Base-by-base conservation (phyloP, 768 basidiomycete species). In the Amanita inopinata region DNA sequence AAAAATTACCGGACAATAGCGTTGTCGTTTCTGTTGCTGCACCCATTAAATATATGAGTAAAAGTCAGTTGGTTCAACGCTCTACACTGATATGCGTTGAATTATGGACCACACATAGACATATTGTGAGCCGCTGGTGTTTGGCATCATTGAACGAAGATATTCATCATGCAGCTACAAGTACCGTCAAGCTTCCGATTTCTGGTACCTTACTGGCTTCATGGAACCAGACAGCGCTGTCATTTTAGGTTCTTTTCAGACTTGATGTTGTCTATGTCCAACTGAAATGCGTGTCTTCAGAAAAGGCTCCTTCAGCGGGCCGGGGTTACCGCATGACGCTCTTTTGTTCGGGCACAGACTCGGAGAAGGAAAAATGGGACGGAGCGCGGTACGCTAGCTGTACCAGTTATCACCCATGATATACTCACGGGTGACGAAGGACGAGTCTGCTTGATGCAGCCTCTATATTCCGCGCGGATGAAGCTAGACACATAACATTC, bases 121-220 rank as follows among this genome's bases (percentile, higher is more conserved):
- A 91, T 90, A 53, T 91, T 89, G 87, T 90, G 61, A 65, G 84
- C 11, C 23, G 20, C 12, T 32, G 30, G n/a, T 44, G 14, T 15
- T 25, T 15, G 8, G 17, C 14, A 18, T 31, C 20, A n/a, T 20
- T 31, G n/a, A 41, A 43, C 19, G 48, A 17, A 41, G 32, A 46
- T 48, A 6, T 34, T 53, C 12, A 35, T 43, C 38, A 12, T 39
- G 27, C 27, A 98, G 93, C 60, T 96, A 97, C 71, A 92, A 92
- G 58, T 96, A 88, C 56, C 78, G 94, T 17, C 94, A 94, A 61
- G 78, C 78, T 0, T 90, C 87, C 27, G 83, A 94, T 61, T 88
- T 93, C 58, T 90, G 84, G 84, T 98, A 99, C 59, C 68, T 99
- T 10, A 96, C 96, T 0, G 96, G 96, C 8, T 96, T 96, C 53